Percentiles rank a stretch among this genome's conserved stretches.
phyloP scores from a whole-genome alignment of 108 stramenopile species.

The Mediolabrus comicus region DNA sequence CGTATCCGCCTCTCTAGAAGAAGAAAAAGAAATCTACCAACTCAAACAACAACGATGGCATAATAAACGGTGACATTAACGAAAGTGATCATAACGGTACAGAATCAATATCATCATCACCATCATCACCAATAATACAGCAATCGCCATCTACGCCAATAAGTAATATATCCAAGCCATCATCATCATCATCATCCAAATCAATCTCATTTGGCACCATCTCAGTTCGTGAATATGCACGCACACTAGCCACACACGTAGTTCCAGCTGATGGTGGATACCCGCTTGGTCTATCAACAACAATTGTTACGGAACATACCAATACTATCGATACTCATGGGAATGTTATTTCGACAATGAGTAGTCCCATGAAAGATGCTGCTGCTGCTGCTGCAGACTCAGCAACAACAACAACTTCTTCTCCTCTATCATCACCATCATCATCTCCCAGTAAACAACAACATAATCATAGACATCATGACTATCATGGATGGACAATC shows the following conservation, averaged over 20 bases:
- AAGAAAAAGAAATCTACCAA: slow-evolving; percentile 52
- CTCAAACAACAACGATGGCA: background rate
- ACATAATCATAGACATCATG: background rate
- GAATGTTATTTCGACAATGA: background rate
- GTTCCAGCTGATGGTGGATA: slow-evolving; percentile 84
- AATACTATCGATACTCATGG: background rate
- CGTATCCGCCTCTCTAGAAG: background rate
- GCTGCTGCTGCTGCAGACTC: no score
- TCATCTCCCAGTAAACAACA: background rate
- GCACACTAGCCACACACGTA: slow-evolving; percentile 55
- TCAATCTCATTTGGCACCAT: slow-evolving; percentile 51
- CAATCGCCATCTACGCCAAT: slow-evolving; percentile 7
- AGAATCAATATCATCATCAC: background rate
- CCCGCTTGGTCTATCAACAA: slow-evolving; percentile 68
- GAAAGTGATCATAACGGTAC: background rate
- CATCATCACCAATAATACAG: no score
- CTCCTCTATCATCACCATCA: background rate
- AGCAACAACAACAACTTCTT: background rate
- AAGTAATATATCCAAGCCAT: background rate
- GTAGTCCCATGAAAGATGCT: slow-evolving; percentile 1
- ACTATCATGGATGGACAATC: slow-evolving; percentile 32
- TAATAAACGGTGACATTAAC: background rate
- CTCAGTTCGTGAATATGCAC: slow-evolving; percentile 38
- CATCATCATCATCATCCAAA: slow-evolving; percentile 16
- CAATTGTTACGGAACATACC: slow-evolving; percentile 19